A percentile compares a stretch with the other conserved stretches of the same genome.
Conservation (phyloP, 2,329 filamentous ascomycete species). For the Pseudonectria foliicola region DNA sequence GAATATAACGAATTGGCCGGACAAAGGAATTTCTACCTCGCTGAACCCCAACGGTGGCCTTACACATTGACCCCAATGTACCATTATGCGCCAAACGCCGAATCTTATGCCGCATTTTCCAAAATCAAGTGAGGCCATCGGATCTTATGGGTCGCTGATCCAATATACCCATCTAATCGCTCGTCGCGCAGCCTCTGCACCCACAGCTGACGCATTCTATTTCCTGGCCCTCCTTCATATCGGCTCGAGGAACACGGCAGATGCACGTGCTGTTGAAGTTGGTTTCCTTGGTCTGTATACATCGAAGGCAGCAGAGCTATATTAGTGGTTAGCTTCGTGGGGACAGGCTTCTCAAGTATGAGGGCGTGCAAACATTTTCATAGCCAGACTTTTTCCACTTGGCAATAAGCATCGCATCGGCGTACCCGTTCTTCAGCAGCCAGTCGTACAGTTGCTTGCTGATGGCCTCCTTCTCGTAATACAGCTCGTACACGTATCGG, state of each 20-base stretch:
- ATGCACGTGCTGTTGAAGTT: slow-evolving; percentile 98
- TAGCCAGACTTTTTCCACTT: slow-evolving; percentile 99
- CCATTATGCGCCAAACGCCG: slow-evolving; percentile 18
- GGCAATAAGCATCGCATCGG: slow-evolving; percentile 89
- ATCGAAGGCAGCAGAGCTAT: slow-evolving; percentile 85
- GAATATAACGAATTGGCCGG: slow-evolving; percentile 22
- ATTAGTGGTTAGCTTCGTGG: slow-evolving; percentile 17
- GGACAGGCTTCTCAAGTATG: not conserved
- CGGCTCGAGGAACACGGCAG: slow-evolving; percentile 83
- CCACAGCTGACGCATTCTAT: slow-evolving; percentile 95
- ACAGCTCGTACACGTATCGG: slow-evolving; percentile 93
- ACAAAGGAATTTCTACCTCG: slow-evolving; percentile 31
- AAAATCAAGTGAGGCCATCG: too few species aligned
- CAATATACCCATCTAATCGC: slow-evolving; percentile 48
- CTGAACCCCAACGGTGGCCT: slow-evolving; percentile 4
- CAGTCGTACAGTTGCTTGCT: slow-evolving; percentile 89
- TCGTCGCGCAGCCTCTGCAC: slow-evolving; percentile 82
- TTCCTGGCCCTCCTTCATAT: slow-evolving; percentile 83
- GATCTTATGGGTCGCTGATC: too few species aligned
- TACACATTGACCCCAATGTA: slow-evolving; percentile 6
- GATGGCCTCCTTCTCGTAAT: slow-evolving; percentile 97
- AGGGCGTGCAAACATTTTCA: slow-evolving; percentile 67
- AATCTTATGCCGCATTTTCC: slow-evolving; percentile 1
- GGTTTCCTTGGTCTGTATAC: slow-evolving; percentile 99
- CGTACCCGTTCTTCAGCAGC: slow-evolving; percentile 93